A percentile compares a stretch with the other conserved stretches of the same genome.
These are phyloP conservation scores for Erodium maritimum DNA, from an alignment of 345 rosid genomes.

Conservation along the genomic window DNA sequence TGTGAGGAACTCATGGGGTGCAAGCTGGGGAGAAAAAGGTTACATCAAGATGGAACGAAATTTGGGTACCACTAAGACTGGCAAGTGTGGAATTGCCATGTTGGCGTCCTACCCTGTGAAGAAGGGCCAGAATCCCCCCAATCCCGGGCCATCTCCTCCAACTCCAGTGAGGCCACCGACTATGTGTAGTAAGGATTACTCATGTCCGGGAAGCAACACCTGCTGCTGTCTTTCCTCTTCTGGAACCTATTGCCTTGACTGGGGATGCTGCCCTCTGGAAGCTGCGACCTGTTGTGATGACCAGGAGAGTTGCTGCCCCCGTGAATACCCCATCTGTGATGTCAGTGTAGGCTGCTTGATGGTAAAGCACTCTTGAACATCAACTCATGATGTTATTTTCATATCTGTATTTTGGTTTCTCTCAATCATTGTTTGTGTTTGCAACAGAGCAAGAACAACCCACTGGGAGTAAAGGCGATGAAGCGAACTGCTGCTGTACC, in stretches of 20 bases:
- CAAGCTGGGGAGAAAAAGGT: constrained; percentile 74
- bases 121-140: constrained; percentile 71
- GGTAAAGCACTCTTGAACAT: constrained; percentile 21
- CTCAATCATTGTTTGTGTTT: background rate
- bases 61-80: constrained; percentile 19
- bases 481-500: constrained; percentile 69
- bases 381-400: too few relatives aligned
- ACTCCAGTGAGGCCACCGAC: constrained; percentile 68
- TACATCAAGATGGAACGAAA: constrained; percentile 64
- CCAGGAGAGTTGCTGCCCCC: constrained; percentile 74
- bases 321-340: constrained; percentile 68
- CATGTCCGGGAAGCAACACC: constrained; percentile 57
- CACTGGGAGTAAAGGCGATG: constrained; percentile 59
- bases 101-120: constrained; percentile 81
- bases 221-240: constrained; percentile 72
- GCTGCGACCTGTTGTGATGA: constrained; percentile 82
- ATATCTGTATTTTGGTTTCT: background rate
- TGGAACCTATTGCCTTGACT: constrained; percentile 47
- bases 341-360: constrained; percentile 44
- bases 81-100: constrained; percentile 82
- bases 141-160: constrained; percentile 96
- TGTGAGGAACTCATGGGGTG: constrained; percentile 80
- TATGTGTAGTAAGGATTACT: constrained; percentile 46
- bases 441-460: constrained; percentile 76
- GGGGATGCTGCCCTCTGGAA: constrained; percentile 97